Conservation (phyloP, 306 rosid genomes). For the Mucuna pruriens region DNA sequence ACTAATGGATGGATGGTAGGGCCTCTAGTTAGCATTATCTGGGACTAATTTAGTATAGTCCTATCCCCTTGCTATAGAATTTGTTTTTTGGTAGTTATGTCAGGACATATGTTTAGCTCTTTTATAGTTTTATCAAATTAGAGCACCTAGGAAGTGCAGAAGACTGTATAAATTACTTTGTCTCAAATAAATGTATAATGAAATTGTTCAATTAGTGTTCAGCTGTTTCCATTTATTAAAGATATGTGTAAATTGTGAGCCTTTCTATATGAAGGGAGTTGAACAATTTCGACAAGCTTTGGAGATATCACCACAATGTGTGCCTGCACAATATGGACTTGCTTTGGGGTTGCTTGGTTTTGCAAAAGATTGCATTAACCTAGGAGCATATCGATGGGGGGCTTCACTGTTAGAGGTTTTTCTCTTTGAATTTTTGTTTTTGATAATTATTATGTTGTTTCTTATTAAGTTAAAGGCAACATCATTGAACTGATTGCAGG, state of each 20-base stretch:
- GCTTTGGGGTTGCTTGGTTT: constrained; percentile 81
- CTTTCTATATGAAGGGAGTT: constrained; percentile 70
- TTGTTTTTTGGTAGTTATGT: background rate
- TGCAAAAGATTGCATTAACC: constrained; percentile 72
- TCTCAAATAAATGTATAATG: constrained; percentile 10
- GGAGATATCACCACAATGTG: constrained; percentile 65
- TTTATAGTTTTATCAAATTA: background rate
- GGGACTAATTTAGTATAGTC: background rate
- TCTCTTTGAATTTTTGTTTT: constrained; percentile 28
- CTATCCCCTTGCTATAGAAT: background rate
- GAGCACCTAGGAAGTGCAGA: background rate
- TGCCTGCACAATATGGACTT: constrained; percentile 88
- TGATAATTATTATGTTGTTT: background rate
- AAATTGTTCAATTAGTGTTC: constrained; percentile 23
- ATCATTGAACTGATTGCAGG: constrained; percentile 59
- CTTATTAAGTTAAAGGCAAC: constrained; percentile 32
- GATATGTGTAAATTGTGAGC: constrained; percentile 24
- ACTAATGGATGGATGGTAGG: background rate
- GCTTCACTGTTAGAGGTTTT: constrained; percentile 79
- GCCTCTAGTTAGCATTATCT: background rate
- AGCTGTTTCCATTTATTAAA: constrained; percentile 22
- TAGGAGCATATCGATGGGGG: constrained; percentile 89
- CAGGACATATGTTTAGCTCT: background rate
- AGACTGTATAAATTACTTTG: background rate
- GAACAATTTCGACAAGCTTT: constrained; percentile 84